Base-by-base conservation (phyloP, 1,284 basidiomycete species). In the Ceratobasidium sp. region DNA sequence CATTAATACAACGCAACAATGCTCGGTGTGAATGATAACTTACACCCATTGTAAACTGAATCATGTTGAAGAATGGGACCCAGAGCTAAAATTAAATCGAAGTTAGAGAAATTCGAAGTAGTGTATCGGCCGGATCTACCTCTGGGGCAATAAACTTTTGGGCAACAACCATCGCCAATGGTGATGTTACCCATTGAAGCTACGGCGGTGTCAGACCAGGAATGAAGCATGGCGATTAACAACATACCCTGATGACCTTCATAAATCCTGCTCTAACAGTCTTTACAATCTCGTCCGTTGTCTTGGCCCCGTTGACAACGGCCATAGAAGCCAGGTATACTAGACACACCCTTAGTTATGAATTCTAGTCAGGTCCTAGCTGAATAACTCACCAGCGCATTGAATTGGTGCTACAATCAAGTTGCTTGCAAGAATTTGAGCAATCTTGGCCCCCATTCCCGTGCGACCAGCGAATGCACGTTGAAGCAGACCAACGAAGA, bases 261-360 rank as follows among this genome's bases (percentile, higher is more conserved):
- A 88, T 83, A 81, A 93, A 91, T 33, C 89, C 88, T 39, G 80
- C 83, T 76, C 86, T 88, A 67, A 95, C 84, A 0, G 90, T 89
- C 73, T 83, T 85, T 57, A 84, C 74, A 64, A 95, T 81, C 41
- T 89, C 87, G 42, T 86, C 83, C 7, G 83, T 73, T 1, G 87
- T 85, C 73, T 83, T 85, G 13, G 90, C 90, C 47, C 93, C 93
- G 73, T 89, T 90, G 73, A 96, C 93, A 57, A 94, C 78, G 4
- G 92, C 90, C 86, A 93, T 90, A 53, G 86, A 91, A 0, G 87
- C 80, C 56, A 95, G 81, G 77, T 87, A 85, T 27, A 82, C 82
- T 82, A 70, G 44, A 41, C 53, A 67, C 23, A 11, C 21, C 11
- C 21, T 29, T n/a, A 21, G 9, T n/a, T 46, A 30, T 59, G 11